These are phyloP conservation scores for Curvularia hawaiiensis DNA, from an alignment of 2,329 filamentous ascomycete genomes.

Conservation along the genomic window DNA sequence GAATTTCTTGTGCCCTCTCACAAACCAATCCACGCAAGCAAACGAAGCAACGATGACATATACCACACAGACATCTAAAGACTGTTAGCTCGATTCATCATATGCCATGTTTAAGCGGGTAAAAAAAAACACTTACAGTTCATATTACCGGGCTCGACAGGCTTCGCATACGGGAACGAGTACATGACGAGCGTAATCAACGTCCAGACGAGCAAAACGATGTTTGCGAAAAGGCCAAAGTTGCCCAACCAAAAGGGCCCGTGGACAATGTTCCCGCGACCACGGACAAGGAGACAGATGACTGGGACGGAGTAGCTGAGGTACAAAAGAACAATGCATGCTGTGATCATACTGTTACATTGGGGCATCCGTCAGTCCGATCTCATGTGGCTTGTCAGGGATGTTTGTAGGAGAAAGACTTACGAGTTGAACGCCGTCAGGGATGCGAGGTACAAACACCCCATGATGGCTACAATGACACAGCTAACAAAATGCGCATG, in stretches of 20 bases:
- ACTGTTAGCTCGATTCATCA: background rate
- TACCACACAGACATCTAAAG: conserved; percentile 20
- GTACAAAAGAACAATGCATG: conserved; percentile 50
- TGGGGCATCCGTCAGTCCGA: background rate
- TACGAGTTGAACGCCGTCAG: conserved; percentile 51
- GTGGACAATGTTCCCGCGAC: conserved; percentile 50
- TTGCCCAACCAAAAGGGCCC: conserved; percentile 57
- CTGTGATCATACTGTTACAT: conserved; percentile 48
- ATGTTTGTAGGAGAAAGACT: conserved; percentile 7
- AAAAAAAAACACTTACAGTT: conserved; percentile 24
- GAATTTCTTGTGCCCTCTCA: conserved; percentile 39
- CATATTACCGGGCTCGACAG: conserved; percentile 40
- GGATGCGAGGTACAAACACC: conserved; percentile 53
- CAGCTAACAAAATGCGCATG: conserved; percentile 52
- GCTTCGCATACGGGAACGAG: conserved; percentile 41
- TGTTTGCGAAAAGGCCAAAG: conserved; percentile 51
- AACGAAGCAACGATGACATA: conserved; percentile 35
- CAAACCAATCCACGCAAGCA: conserved; percentile 38
- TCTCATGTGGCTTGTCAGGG: too few species aligned
- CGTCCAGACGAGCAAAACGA: conserved; percentile 55
- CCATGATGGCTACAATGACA: conserved; percentile 53
- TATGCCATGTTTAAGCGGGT: conserved; percentile 13
- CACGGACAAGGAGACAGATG: conserved; percentile 52
- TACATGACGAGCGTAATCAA: conserved; percentile 58
- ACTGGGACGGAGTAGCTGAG: conserved; percentile 51